A percentile compares a stretch with the other conserved stretches of the same genome.
Conservation (phyloP, 768 basidiomycete species). For the Solioccasus polychromus region DNA sequence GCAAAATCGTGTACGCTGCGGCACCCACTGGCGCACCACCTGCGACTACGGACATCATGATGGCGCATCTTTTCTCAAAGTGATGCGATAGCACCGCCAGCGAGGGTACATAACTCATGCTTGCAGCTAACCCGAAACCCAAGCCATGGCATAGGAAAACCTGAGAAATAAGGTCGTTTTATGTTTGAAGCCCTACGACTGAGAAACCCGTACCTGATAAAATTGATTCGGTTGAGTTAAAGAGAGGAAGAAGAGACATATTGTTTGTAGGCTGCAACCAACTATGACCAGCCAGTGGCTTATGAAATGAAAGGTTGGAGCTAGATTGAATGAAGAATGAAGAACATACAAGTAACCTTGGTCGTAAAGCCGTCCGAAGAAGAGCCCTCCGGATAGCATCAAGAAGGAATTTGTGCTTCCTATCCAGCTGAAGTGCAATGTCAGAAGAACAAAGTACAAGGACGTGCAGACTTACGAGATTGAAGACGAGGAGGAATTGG, state of each 20-base stretch:
- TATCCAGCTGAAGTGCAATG: constrained; percentile 35
- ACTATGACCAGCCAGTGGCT: constrained; percentile 44
- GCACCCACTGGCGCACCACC: constrained; percentile 35
- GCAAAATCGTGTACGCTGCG: constrained; percentile 26
- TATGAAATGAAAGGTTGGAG: not conserved
- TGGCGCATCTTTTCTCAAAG: constrained; percentile 37
- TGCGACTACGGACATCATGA: constrained; percentile 42
- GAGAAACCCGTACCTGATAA: constrained; percentile 33
- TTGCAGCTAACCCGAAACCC: constrained; percentile 47
- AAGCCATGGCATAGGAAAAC: constrained; percentile 36
- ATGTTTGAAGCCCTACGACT: constrained; percentile 12
- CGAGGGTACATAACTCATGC: constrained; percentile 38
- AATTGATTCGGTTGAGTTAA: constrained; percentile 35
- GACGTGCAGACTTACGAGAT: constrained; percentile 30
- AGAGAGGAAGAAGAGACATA: constrained; percentile 35
- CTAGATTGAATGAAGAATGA: not conserved
- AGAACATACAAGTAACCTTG: constrained; percentile 45
- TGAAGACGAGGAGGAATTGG: constrained; percentile 33
- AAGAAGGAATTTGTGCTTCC: constrained; percentile 49
- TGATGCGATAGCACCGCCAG: constrained; percentile 46
- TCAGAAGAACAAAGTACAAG: not conserved
- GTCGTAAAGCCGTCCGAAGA: constrained; percentile 51
- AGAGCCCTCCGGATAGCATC: constrained; percentile 40
- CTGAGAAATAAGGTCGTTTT: constrained; percentile 31
- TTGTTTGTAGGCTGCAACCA: constrained; percentile 40